Percentiles rank a stretch among this genome's conserved stretches.
These are phyloP conservation scores for Phytophthora chlamydospora DNA, from an alignment of 352 stramenopile genomes.

Conservation along the genomic window DNA sequence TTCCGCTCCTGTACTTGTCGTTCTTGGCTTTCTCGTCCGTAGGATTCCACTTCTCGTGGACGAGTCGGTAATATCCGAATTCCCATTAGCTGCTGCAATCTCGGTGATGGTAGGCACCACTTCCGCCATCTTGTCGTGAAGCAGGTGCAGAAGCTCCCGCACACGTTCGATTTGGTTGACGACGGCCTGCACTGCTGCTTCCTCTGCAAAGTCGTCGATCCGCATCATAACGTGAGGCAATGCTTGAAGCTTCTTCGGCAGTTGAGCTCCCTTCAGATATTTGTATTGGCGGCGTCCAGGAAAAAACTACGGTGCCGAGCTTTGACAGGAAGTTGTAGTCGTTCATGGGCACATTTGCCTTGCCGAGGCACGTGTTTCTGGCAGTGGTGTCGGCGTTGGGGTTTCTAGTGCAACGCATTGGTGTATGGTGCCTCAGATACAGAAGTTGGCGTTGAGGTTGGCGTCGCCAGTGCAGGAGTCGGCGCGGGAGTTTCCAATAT, in stretches of 20 bases:
- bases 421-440: too few species aligned
- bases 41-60: constrained; percentile 5
- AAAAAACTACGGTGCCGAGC: too few species aligned
- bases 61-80: neutral
- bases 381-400: too few species aligned
- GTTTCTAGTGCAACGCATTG: too few species aligned
- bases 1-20: neutral
- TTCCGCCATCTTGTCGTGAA: constrained; percentile 2
- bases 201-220: constrained; percentile 8
- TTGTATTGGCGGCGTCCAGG: neutral
- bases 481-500: too few species aligned
- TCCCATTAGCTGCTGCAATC: neutral
- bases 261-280: neutral
- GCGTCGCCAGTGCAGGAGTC: too few species aligned
- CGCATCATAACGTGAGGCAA: constrained; percentile 2
- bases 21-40: too few species aligned
- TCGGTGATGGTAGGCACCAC: neutral
- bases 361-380: too few species aligned
- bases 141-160: neutral
- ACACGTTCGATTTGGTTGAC: constrained; percentile 4
- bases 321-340: too few species aligned
- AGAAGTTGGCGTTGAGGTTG: too few species aligned
- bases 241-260: neutral
- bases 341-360: neutral
- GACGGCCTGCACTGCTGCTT: constrained; percentile 5